Evolutionary conservation across 2,329 filamentous ascomycete species (phyloP).

Genomic region (Lachnellula occidentalis): DNA sequence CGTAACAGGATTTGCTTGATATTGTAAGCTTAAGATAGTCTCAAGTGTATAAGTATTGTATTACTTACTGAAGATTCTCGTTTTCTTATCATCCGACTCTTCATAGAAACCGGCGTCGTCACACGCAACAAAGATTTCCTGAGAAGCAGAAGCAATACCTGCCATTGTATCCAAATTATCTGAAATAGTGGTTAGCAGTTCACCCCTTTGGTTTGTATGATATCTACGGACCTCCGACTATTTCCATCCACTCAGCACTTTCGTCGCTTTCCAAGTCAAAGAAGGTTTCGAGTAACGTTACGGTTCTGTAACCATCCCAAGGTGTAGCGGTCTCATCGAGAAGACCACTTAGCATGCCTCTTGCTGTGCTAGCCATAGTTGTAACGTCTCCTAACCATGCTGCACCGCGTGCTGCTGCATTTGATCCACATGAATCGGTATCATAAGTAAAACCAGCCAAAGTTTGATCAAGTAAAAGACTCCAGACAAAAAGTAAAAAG

Average conservation of each 20-base stretch:
- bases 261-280: not conserved
- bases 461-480: not conserved
- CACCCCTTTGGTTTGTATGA: not conserved
- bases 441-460: not conserved
- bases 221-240: not conserved
- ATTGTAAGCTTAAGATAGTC: not conserved
- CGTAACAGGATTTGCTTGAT: not conserved
- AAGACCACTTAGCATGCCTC: not conserved
- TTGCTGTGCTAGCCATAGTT: not conserved
- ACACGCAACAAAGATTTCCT: not conserved
- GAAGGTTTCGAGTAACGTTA: not conserved
- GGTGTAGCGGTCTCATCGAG: not conserved
- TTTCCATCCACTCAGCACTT: not conserved
- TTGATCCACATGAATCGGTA: not conserved
- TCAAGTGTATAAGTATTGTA: not conserved
- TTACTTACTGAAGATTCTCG: not conserved
- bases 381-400: not conserved
- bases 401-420: not conserved
- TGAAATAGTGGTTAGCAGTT: not conserved
- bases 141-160: not conserved
- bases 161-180: not conserved
- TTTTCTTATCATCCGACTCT: not conserved
- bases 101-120: not conserved
- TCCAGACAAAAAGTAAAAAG: not conserved
- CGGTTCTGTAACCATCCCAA: not conserved